Conservation (phyloP, 345 rosid genomes). For the Stellera chamaejasme region DNA sequence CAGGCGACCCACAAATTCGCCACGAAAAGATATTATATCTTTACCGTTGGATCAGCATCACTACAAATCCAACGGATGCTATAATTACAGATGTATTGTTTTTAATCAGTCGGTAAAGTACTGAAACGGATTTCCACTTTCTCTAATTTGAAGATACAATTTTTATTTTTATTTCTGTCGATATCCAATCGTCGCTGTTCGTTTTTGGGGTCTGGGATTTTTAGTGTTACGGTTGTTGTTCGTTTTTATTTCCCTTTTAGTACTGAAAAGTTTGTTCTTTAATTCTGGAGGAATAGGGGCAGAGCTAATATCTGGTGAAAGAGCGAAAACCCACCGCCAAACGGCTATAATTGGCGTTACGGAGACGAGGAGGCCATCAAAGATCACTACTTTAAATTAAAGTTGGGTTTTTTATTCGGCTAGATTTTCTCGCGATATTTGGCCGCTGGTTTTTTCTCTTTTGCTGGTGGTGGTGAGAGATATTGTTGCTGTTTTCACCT, state of each 20-base stretch:
- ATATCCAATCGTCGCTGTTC: neutral
- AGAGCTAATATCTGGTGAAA: constrained; percentile 19
- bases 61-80: neutral
- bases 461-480: neutral
- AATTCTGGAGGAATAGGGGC: constrained; percentile 2
- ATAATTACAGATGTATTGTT: too few species aligned
- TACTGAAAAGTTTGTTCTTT: constrained; percentile 1
- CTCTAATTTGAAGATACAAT: neutral
- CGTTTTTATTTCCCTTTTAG: neutral
- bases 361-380: constrained; percentile 15
- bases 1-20: neutral
- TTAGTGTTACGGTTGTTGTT: neutral
- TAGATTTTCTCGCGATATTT: constrained; percentile 8
- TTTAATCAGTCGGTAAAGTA: neutral
- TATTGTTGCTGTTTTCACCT: too few species aligned
- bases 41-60: neutral
- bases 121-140: neutral
- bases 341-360: constrained; percentile 62
- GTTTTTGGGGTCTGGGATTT: constrained; percentile 1
- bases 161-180: neutral
- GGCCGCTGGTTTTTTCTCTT: constrained; percentile 3
- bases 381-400: constrained; percentile 11
- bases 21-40: neutral
- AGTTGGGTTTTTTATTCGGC: constrained; percentile 11
- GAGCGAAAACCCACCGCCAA: constrained; percentile 41